A percentile compares a stretch with the other conserved stretches of the same genome.
phyloP scores from a whole-genome alignment of 495 filamentous ascomycete genomes.

The Amniculicola lignicola region DNA sequence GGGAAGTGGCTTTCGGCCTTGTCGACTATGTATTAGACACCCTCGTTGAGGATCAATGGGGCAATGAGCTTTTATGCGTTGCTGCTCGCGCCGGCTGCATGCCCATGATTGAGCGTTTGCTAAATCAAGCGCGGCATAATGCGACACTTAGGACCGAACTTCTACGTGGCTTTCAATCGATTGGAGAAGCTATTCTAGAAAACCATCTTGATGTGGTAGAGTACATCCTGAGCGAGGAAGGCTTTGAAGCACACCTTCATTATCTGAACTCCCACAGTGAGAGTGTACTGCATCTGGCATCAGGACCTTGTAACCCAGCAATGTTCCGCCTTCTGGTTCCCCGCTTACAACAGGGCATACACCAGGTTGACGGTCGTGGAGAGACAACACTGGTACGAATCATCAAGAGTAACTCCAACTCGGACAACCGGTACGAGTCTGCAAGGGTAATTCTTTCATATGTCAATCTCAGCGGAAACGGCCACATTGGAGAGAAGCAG shows the following conservation, averaged over 20 bases:
- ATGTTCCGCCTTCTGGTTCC: conserved; percentile 12
- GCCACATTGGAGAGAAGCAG: no score
- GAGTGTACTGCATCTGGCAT: conserved; percentile 10
- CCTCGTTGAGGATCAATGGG: conserved; percentile 10
- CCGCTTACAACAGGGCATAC: not conserved
- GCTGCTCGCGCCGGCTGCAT: conserved; percentile 10
- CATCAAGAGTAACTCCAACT: not conserved
- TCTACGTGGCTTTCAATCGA: not conserved
- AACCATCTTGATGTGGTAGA: conserved; percentile 10
- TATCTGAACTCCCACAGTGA: not conserved
- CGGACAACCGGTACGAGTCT: conserved; percentile 5
- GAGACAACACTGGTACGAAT: not conserved
- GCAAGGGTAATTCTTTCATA: conserved; percentile 3
- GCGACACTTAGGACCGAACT: conserved; percentile 1
- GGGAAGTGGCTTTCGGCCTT: conserved; percentile 1
- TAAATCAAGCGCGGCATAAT: conserved; percentile 3
- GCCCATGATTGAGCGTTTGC: conserved; percentile 3
- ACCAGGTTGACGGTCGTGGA: not conserved
- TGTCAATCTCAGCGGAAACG: not conserved
- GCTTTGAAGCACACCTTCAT: not conserved
- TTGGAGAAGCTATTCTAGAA: conserved; percentile 2
- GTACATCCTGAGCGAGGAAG: conserved; percentile 1
- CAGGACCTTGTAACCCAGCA: conserved; percentile 7
- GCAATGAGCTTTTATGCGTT: conserved; percentile 7
- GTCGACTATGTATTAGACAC: conserved; percentile 8